Evolutionary conservation across 139 green algal species (phyloP).

Genomic region (Coelastrella sp.): DNA sequence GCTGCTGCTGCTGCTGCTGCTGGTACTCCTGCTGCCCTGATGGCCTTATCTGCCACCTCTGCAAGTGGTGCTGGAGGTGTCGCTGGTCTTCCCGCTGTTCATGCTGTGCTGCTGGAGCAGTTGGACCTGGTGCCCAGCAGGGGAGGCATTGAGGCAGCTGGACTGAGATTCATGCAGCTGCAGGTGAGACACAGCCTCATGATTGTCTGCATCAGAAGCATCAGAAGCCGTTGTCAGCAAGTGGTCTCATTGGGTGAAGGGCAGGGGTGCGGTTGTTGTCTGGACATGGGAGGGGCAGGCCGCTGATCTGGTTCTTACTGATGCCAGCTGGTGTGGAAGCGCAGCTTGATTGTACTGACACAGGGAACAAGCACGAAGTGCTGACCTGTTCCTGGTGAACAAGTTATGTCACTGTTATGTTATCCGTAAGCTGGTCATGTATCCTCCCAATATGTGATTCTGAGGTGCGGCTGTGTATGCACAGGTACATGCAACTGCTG

Average conservation of each 20-base stretch:
- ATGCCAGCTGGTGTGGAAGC: no score
- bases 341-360: no score
- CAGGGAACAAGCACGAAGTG: no score
- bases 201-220: background rate
- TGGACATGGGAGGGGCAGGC: no score
- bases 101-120: conserved; percentile 36
- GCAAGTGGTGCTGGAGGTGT: background rate
- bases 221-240: background rate
- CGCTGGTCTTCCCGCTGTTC: conserved; percentile 21
- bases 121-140: conserved; percentile 40
- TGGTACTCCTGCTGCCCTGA: background rate
- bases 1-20: conserved; percentile 15
- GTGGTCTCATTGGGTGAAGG: background rate
- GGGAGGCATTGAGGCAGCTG: conserved; percentile 36
- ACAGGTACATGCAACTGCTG: conserved; percentile 8
- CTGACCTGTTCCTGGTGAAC: no score
- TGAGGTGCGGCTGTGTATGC: background rate
- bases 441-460: no score
- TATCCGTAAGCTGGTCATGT: background rate
- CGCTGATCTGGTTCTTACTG: no score
- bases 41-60: background rate
- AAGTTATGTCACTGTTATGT: background rate
- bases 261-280: no score
- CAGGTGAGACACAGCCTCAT: background rate
- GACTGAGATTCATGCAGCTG: conserved; percentile 36